A percentile compares a stretch with the other conserved stretches of the same genome.
Evolutionary conservation across 2,329 filamentous ascomycete genomes (phyloP).

Genomic region (Penicillium hesseltinei): DNA sequence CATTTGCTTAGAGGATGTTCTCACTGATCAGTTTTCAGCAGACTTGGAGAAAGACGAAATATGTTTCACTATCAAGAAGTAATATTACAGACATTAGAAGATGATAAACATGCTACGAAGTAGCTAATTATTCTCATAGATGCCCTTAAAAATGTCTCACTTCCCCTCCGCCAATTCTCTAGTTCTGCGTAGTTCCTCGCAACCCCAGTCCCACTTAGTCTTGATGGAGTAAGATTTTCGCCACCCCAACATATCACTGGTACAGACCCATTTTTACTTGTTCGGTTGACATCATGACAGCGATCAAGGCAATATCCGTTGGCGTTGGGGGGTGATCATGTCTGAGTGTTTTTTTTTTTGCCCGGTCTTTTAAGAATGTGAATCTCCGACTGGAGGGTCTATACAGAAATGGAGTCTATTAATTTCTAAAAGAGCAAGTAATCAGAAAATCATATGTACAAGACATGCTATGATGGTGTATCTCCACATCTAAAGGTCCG

Average conservation of each 20-base stretch:
- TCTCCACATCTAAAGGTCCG: neutral
- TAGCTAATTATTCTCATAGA: slow-evolving; percentile 1
- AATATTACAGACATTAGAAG: neutral
- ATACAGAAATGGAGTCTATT: neutral
- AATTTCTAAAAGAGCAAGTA: neutral
- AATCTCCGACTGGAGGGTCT: neutral
- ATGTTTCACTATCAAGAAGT: neutral
- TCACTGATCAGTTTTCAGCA: neutral
- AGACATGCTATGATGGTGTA: neutral
- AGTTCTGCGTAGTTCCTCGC: slow-evolving; percentile 3
- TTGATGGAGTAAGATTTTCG: slow-evolving; percentile 4
- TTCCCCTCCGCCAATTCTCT: slow-evolving; percentile 11
- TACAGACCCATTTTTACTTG: neutral
- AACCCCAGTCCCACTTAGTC: slow-evolving; percentile 4
- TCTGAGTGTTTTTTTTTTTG: neutral
- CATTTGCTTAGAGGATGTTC: neutral
- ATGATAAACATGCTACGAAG: neutral
- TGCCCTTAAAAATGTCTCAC: slow-evolving; percentile 12
- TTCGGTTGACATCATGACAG: slow-evolving; percentile 6
- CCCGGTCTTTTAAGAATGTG: neutral
- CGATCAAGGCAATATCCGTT: neutral
- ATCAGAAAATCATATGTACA: neutral
- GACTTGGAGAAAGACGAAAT: neutral
- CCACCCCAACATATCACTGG: neutral
- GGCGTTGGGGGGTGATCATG: neutral